phyloP scores from a whole-genome alignment of 192 early-diverging fungal species.

The Entomortierella chlamydospora region DNA sequence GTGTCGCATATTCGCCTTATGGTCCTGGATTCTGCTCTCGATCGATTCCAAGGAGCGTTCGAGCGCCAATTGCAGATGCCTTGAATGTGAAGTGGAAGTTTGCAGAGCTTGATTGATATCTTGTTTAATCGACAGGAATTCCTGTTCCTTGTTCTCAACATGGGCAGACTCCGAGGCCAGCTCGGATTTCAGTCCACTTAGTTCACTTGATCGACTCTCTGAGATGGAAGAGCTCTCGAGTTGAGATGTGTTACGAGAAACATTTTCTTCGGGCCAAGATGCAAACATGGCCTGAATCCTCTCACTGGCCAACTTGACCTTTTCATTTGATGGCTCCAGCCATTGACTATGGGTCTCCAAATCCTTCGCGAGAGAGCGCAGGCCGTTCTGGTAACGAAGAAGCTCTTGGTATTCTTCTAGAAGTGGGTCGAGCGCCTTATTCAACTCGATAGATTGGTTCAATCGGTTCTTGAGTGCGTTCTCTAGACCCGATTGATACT shows the following conservation, averaged over 20 bases:
- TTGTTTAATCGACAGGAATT: conserved; percentile 7
- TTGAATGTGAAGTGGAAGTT: conserved; percentile 23
- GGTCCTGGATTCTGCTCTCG: conserved; percentile 14
- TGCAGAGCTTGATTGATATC: conserved; percentile 1
- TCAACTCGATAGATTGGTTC: neutral
- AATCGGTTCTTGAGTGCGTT: conserved; percentile 8
- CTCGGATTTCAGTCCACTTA: conserved; percentile 6
- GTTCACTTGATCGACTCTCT: conserved; percentile 2
- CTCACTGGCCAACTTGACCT: conserved; percentile 8
- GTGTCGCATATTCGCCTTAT: conserved; percentile 19
- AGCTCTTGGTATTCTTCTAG: conserved; percentile 15
- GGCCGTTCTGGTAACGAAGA: conserved; percentile 34
- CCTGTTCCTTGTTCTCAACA: conserved; percentile 24
- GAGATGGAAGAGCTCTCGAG: neutral
- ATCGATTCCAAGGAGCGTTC: conserved; percentile 20
- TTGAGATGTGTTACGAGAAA: neutral
- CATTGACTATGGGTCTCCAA: conserved; percentile 12
- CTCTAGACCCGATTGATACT: conserved; percentile 8
- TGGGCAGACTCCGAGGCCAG: neutral
- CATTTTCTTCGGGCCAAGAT: conserved; percentile 14
- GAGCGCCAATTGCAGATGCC: conserved; percentile 16
- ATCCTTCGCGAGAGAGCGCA: conserved; percentile 12
- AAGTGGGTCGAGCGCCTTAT: conserved; percentile 22
- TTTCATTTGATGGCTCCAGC: conserved; percentile 19
- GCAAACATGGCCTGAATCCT: conserved; percentile 4